phyloP scores from a whole-genome alignment of 306 rosid genomes.

The Betula pendula region DNA sequence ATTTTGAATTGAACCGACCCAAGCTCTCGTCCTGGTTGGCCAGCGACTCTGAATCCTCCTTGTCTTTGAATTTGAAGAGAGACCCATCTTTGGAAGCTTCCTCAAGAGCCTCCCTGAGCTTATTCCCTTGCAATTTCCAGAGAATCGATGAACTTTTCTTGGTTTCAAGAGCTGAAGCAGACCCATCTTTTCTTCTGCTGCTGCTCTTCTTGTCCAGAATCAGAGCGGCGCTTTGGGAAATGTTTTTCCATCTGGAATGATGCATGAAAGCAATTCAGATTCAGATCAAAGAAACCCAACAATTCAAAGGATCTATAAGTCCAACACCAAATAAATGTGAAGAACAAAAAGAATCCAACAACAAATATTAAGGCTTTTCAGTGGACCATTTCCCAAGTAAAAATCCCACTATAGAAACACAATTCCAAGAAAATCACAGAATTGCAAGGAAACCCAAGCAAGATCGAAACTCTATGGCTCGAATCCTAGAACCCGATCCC shows the following conservation, averaged over 20 bases:
- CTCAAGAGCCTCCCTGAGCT: slow-evolving; percentile 95
- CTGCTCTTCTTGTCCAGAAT: slow-evolving; percentile 83
- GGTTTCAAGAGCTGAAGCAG: slow-evolving; percentile 44
- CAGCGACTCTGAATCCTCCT: slow-evolving; percentile 54
- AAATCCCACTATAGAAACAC: slow-evolving; percentile 21
- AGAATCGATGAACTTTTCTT: slow-evolving; percentile 65
- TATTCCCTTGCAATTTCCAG: slow-evolving; percentile 78
- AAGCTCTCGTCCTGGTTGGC: slow-evolving; percentile 59
- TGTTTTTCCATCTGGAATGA: slow-evolving; percentile 96
- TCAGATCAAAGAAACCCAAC: slow-evolving; percentile 20
- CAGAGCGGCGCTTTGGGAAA: slow-evolving; percentile 89
- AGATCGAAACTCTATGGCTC: slow-evolving; percentile 43
- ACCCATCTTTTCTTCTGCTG: slow-evolving; percentile 54
- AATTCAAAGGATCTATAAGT: slow-evolving; percentile 27
- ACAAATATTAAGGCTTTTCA: background rate
- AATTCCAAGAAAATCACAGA: slow-evolving; percentile 28
- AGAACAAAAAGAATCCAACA: background rate
- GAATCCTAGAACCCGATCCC: slow-evolving; percentile 85
- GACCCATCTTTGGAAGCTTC: slow-evolving; percentile 98
- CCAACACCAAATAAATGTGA: background rate
- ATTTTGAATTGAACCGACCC: no score
- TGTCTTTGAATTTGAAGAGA: slow-evolving; percentile 68
- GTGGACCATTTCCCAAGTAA: slow-evolving; percentile 20
- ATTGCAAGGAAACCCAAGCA: slow-evolving; percentile 24
- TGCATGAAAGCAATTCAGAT: slow-evolving; percentile 68